phyloP scores from a whole-genome alignment of 176 grass and related monocot species.

The Carex pumila region DNA sequence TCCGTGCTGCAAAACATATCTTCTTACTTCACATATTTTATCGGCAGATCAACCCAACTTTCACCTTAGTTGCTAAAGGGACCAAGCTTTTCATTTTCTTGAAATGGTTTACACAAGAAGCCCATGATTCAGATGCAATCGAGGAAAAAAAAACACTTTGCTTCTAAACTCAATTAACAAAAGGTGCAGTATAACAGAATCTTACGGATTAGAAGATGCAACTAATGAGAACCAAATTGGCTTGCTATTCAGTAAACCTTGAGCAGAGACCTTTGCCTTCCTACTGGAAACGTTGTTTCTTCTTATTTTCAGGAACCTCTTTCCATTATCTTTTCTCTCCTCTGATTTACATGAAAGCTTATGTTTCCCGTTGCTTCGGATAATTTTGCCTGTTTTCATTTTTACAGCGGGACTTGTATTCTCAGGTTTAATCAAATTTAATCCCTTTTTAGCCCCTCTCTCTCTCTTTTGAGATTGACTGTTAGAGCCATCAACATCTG shows the following conservation, averaged over 20 bases:
- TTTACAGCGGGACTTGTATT: not conserved
- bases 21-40: not conserved
- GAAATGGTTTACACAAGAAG: too few relatives aligned
- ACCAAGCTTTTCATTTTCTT: too few relatives aligned
- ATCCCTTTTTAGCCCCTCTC: not conserved
- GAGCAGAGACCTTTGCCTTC: not conserved
- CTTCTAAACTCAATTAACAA: not conserved
- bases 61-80: not conserved
- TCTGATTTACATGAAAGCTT: not conserved
- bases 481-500: conserved; percentile 19
- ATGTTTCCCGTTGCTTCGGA: not conserved
- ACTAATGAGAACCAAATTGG: conserved; percentile 24
- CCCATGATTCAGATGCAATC: not conserved
- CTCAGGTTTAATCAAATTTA: conserved; percentile 7
- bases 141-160: not conserved
- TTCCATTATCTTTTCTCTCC: conserved; percentile 8
- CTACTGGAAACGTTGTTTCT: conserved; percentile 10
- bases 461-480: conserved; percentile 14
- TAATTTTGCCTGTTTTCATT: not conserved
- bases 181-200: not conserved
- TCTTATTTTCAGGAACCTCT: conserved; percentile 6
- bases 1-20: not conserved
- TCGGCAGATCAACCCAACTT: not conserved
- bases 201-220: conserved; percentile 14
- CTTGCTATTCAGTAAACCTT: not conserved